Evolutionary conservation across 202 grass and related monocot species (phyloP), one percentile per base, ranked within the genome.

Genomic region (Saccharum hybrid): DNA sequence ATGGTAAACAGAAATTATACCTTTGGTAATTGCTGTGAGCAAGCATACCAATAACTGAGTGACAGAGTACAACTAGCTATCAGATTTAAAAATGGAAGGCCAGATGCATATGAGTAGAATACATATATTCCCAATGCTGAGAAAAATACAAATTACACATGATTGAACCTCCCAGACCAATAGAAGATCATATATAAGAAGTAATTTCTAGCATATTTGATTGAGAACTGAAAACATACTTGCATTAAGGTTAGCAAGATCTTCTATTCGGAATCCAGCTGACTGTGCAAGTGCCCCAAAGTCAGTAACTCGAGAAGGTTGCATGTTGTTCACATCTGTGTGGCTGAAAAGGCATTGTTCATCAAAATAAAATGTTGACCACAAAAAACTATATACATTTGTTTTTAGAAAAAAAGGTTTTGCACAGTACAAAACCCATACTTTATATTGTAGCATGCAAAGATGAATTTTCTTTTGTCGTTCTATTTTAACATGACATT

Each of bases 241-340:
- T 43, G 86, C 80, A 74, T 83, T 86, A 39, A 94, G 60, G 86
- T 81, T 87, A 41, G 81, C 87, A 51, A 91, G 70, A 85, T 94
- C 94, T 78, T 82, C 91, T 82, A 97, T 87, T 76, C 71, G 88
- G 87, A 97, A 92, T 85, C 85, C 89, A 81, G 80, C 66, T 54
- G 94, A 94, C 22, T 88, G 89, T 43, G 88, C 91, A 78, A 88
- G 77, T 7, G 61, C 86, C 72, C 83, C 89, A 43, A 94, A 92
- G 71, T 94, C 86, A 22, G 89, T 78, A 63, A 90, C 80, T 81
- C 46, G 74, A 69, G 91, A 87, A 77, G 77, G 83, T 68, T 87
- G 91, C 91, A 97, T 90, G 85, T 26, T 56, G 88, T 85, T 90
- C 87, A 89, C 79, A 74, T 85, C 80, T 78, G 78, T 86, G 75